Evolutionary conservation across 495 filamentous ascomycete species (phyloP).

Genomic region (Staphylotrichum tortipilum): DNA sequence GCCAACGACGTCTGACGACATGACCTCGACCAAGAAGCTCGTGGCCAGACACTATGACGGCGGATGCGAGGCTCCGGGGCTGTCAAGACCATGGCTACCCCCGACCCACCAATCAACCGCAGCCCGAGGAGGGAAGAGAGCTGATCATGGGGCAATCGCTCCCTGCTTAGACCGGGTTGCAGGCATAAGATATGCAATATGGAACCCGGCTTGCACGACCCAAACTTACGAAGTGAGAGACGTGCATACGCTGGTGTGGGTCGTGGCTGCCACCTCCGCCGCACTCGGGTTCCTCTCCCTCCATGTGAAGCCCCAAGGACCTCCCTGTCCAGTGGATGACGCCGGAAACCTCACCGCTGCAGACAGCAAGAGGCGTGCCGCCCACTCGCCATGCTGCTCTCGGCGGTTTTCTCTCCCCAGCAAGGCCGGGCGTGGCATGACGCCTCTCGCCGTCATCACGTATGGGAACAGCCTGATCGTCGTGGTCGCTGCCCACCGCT

Average conservation of each 20-base stretch:
- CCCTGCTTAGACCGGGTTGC: neutral
- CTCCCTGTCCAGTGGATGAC: neutral
- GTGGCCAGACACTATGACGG: neutral
- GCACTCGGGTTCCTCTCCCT: neutral
- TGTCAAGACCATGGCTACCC: neutral
- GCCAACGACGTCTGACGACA: conserved; percentile 1
- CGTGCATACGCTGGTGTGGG: conserved; percentile 3
- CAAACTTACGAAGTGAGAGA: neutral
- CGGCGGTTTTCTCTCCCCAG: too few relatives aligned
- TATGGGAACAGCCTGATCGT: too few relatives aligned
- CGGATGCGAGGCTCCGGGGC: neutral
- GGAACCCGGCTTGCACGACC: conserved; percentile 5
- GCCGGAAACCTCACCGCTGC: neutral
- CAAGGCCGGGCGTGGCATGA: too few relatives aligned
- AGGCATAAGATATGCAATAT: conserved; percentile 18
- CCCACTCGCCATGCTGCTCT: neutral
- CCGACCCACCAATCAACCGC: neutral
- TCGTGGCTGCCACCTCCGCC: neutral
- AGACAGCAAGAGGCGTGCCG: neutral
- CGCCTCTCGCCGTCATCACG: too few relatives aligned
- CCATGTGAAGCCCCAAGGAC: too few relatives aligned
- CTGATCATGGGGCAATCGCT: conserved; percentile 9
- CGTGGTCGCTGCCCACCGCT: too few relatives aligned
- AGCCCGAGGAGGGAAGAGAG: neutral
- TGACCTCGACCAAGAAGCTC: conserved; percentile 3